Evolutionary conservation across 208 protist species (phyloP).

Genomic region (Leishmania arabica): DNA sequence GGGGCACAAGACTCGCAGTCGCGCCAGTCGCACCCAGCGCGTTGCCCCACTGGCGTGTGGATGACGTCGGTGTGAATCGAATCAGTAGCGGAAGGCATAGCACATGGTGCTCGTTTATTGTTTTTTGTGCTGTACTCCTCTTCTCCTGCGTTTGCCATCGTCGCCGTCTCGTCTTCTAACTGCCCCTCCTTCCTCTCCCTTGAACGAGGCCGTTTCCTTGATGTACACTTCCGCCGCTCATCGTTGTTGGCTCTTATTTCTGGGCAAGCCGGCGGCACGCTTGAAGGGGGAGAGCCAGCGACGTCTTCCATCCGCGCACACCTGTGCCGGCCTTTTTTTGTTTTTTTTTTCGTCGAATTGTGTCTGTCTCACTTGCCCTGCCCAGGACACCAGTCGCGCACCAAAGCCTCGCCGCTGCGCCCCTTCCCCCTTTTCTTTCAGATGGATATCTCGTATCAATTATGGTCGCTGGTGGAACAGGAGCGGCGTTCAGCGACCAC

Average conservation of each 20-base stretch:
- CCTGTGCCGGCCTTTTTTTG: background rate
- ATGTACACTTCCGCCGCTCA: background rate
- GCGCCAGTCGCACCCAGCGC: background rate
- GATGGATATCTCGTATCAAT: conserved; percentile 24
- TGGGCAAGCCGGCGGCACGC: background rate
- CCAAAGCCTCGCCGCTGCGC: background rate
- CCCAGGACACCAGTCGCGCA: background rate
- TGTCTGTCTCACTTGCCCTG: background rate
- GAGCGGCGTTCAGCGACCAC: background rate
- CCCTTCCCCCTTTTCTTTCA: background rate
- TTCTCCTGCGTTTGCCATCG: background rate
- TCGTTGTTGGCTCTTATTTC: background rate
- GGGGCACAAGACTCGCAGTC: background rate
- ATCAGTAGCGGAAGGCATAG: background rate
- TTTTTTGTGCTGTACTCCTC: background rate
- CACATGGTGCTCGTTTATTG: background rate
- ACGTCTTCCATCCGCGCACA: background rate
- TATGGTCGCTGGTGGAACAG: conserved; percentile 30
- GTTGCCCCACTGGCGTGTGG: background rate
- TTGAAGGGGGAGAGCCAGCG: background rate
- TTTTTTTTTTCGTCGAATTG: too few species aligned
- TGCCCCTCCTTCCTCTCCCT: background rate
- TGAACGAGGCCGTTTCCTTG: background rate
- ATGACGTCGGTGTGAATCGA: background rate
- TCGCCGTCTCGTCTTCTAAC: background rate